Evolutionary conservation across 1,139 yeast genomes (phyloP).

Genomic region (Lodderomyces margitis): DNA sequence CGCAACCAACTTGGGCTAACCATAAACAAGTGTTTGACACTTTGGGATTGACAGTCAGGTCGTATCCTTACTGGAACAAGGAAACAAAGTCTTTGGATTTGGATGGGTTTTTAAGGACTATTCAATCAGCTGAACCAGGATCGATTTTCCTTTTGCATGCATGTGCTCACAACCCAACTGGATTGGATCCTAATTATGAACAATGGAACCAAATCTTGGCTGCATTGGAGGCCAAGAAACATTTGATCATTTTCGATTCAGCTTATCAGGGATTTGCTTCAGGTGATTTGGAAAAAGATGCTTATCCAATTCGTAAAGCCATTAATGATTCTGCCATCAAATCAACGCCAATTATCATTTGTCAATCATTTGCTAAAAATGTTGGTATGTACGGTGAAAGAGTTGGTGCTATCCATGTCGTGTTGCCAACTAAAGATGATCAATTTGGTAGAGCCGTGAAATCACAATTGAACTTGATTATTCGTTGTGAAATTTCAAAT

Average conservation of each 20-base stretch:
- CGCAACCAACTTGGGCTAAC: conserved; percentile 96
- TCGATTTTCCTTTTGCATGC: conserved; percentile 63
- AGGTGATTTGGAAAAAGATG: conserved; percentile 81
- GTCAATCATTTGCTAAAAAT: conserved; percentile 98
- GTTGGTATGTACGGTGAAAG: conserved; percentile 98
- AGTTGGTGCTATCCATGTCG: conserved; percentile 85
- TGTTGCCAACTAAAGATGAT: conserved; percentile 41
- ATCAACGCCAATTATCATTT: conserved; percentile 59
- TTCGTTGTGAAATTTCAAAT: conserved; percentile 84
- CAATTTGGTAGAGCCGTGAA: conserved; percentile 48
- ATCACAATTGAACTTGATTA: conserved; percentile 76
- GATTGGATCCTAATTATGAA: conserved; percentile 46
- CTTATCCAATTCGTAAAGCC: conserved; percentile 84
- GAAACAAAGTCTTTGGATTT: conserved; percentile 62
- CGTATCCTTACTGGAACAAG: conserved; percentile 78
- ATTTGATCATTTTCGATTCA: conserved; percentile 45
- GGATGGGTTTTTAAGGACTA: conserved; percentile 64
- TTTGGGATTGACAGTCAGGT: conserved; percentile 59
- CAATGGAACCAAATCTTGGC: conserved; percentile 41
- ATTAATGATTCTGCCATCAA: conserved; percentile 45
- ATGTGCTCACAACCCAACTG: conserved; percentile 53
- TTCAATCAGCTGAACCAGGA: conserved; percentile 70
- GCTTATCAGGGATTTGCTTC: conserved; percentile 49
- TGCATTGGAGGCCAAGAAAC: conserved; percentile 40
- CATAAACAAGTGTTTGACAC: conserved; percentile 78